Conservation (phyloP, 768 basidiomycete species). For the Lanmaoa rubissima region DNA sequence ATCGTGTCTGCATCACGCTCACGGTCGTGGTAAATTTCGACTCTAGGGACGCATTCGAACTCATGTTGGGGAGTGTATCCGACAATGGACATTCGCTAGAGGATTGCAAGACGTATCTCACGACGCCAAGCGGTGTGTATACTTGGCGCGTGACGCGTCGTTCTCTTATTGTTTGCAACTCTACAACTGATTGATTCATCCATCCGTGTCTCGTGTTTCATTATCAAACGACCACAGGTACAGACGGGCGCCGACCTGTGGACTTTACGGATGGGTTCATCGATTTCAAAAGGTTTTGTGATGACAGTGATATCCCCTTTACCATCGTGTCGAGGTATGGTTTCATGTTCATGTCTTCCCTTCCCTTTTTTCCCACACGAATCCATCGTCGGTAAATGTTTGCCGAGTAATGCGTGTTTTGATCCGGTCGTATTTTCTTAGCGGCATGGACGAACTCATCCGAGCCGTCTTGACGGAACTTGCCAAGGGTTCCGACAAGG, state of each 20-base stretch:
- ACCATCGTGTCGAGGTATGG: slow-evolving; percentile 88
- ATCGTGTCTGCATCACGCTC: slow-evolving; percentile 7
- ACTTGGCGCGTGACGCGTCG: background rate
- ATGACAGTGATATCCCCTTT: slow-evolving; percentile 75
- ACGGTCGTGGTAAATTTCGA: slow-evolving; percentile 16
- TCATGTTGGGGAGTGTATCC: slow-evolving; percentile 81
- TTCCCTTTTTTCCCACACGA: slow-evolving; percentile 7
- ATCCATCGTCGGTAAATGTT: background rate
- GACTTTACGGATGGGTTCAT: slow-evolving; percentile 61
- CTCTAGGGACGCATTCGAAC: slow-evolving; percentile 78
- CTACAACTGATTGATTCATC: background rate
- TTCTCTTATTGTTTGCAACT: background rate
- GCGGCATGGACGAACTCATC: slow-evolving; percentile 93
- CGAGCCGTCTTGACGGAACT: slow-evolving; percentile 81
- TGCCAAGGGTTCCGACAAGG: slow-evolving; percentile 51
- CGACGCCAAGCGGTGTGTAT: slow-evolving; percentile 53
- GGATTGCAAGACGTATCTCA: slow-evolving; percentile 77
- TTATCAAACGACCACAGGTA: slow-evolving; percentile 4
- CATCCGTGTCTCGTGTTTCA: background rate
- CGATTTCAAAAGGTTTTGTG: slow-evolving; percentile 84
- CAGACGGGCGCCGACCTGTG: slow-evolving; percentile 9
- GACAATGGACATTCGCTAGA: slow-evolving; percentile 77
- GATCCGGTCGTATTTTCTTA: slow-evolving; percentile 29
- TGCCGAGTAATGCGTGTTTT: background rate
- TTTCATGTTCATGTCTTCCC: background rate